Evolutionary conservation across 257 asterid genomes (phyloP), one percentile per base, ranked within the genome.

Genomic region (Primulina eburnea): DNA sequence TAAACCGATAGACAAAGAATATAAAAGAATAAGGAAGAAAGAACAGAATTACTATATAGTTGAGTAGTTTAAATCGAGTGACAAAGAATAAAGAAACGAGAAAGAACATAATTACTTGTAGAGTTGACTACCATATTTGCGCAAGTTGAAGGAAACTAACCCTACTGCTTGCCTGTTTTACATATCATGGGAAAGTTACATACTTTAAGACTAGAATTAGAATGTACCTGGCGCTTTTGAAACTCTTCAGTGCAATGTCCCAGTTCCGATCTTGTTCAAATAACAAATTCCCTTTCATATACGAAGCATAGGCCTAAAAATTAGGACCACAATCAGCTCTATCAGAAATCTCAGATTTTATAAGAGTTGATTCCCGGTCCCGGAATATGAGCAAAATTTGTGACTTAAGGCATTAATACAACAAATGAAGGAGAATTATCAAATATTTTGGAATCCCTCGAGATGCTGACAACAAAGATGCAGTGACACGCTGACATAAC

Each of bases 211-310:
- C 16, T 4, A 69, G 43, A 78, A 74, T 11, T 4, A 69, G 52
- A 78, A 26, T 35, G 34, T 77, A 94, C 99, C 96, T 94, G 76
- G 99, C 92, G 73, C 90, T 89, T 83, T 86, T 91, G 84, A 94
- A 94, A 73, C 95, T 85, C 80, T 89, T 91, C 68, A 91, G 67
- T 20, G 99, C 96, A 80, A 88, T 61, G 38, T 94, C 97, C 99
- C 99, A 94, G 76, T 82, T 85, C 75, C 88, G 82, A 78, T 91
- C 99, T 89, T 91, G 95, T 70, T 89, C 99, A 81, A 91, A 88
- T 77, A 94, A 82, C 77, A 94, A 82, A 81, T 79, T 82, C 75
- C 97, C 99, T 81, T 83, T 94, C 99, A 94, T 91, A 79, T 87
- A 89, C 68, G 97, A 83, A 67, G 99, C 97, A 55, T 94, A 94